Evolutionary conservation across 2,329 filamentous ascomycete species (phyloP), one percentile per base, ranked within the genome.

Genomic region (Talaromyces sp.): DNA sequence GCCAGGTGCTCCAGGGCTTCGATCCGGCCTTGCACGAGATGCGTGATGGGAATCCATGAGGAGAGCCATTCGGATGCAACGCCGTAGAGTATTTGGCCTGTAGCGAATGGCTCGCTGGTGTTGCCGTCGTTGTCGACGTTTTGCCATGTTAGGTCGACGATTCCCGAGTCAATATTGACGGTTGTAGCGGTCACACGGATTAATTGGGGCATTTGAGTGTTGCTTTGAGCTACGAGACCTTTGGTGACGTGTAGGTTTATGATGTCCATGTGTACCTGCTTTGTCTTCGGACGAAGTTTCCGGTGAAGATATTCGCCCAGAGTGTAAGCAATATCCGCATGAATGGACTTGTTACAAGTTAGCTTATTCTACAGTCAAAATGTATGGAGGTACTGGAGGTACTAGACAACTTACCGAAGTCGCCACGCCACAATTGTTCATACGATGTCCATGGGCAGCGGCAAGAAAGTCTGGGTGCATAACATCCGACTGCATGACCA

Each of bases 211-310:
- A n/a, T 52, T 12, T 54, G 31, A 21, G 26, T 52, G 24, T 51
- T 51, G 27, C 19, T 46, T 66, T 81, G 75, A 7, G 87, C 75
- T 51, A 85, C 79, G 11, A 86, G 82, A 60, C 84, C 81, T 21
- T 65, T 60, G 10, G 65, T 60, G 21, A 61, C 60, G 17, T 61
- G 62, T 50, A 72, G 62, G 14, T 66, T 61, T 10, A 60, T 53
- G 19, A 69, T 57, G 55, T 68, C 62, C 50, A 71, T 65, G 12
- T 61, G 46, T n/a, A 61, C 57, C 1, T 60, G 52, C 8, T 61
- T 32, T 26, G 56, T 19, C n/a, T 64, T 52, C 1, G 65, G 64
- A 2, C 48, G 43, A 38, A 58, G 43, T 29, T 60, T 62, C 38
- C 58, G 61, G 35, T 61, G 64, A 24, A 66, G 53, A 57, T 65